phyloP scores from a whole-genome alignment of 805 yeast species.

The Vanderwaltozyma yarrowii region DNA sequence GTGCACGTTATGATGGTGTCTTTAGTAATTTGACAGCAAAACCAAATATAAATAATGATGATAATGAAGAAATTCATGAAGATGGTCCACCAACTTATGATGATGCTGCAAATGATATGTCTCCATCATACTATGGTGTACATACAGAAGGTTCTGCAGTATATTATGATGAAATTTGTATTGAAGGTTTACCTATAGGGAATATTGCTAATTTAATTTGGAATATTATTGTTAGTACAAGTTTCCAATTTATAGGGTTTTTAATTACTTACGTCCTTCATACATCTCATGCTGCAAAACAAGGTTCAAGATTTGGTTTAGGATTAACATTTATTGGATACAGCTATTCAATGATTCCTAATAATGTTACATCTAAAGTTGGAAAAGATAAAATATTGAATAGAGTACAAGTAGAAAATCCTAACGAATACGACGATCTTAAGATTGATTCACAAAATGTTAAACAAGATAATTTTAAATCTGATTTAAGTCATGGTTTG shows the following conservation, averaged over 20 bases:
- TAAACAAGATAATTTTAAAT: slow-evolving; percentile 22
- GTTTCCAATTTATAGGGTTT: slow-evolving; percentile 91
- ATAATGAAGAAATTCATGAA: slow-evolving; percentile 24
- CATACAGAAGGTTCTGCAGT: slow-evolving; percentile 49
- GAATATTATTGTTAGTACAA: slow-evolving; percentile 78
- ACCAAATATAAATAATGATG: slow-evolving; percentile 42
- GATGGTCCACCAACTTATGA: slow-evolving; percentile 81
- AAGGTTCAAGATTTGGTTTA: slow-evolving; percentile 87
- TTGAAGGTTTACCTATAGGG: slow-evolving; percentile 94
- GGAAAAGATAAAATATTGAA: slow-evolving; percentile 23
- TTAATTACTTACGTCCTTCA: slow-evolving; percentile 81
- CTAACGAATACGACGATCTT: slow-evolving; percentile 44
- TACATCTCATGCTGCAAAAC: slow-evolving; percentile 94
- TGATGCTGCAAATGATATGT: slow-evolving; percentile 90
- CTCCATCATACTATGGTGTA: slow-evolving; percentile 96
- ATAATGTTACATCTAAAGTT: slow-evolving; percentile 26
- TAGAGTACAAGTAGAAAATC: slow-evolving; percentile 46
- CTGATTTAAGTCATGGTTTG: slow-evolving; percentile 23
- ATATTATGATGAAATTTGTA: slow-evolving; percentile 79
- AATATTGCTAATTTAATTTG: slow-evolving; percentile 75
- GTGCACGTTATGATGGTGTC: slow-evolving; percentile 62
- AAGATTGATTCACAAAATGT: slow-evolving; percentile 16
- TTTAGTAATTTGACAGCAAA: slow-evolving; percentile 87
- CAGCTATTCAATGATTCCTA: slow-evolving; percentile 50
- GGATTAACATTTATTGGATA: slow-evolving; percentile 74